Conservation (phyloP, 306 rosid genomes). For the Coriaria nepalensis region DNA sequence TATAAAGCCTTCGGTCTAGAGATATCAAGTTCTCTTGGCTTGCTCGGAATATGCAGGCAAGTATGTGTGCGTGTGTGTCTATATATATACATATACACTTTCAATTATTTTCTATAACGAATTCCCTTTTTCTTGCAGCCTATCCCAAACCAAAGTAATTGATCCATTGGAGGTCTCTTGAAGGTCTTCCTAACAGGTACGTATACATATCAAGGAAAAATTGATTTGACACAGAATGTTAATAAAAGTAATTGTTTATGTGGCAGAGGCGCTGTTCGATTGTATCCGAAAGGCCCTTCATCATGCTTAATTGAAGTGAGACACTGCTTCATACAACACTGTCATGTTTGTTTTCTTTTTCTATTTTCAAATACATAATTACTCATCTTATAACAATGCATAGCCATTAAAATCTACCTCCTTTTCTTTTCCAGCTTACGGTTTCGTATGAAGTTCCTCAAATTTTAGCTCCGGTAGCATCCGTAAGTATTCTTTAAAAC, state of each 20-base stretch:
- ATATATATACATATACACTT: constrained; percentile 6
- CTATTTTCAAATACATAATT: too few relatives aligned
- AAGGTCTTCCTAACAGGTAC: constrained; percentile 93
- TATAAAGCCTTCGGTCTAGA: constrained; percentile 77
- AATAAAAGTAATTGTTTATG: constrained; percentile 16
- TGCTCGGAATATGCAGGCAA: constrained; percentile 94
- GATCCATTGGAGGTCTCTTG: constrained; percentile 90
- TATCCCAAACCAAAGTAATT: constrained; percentile 77
- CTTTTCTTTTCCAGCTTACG: constrained; percentile 49
- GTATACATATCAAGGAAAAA: neutral
- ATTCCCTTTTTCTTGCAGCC: constrained; percentile 51
- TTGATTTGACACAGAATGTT: neutral
- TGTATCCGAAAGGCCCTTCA: constrained; percentile 80
- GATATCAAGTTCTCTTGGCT: constrained; percentile 84
- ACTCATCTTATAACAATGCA: neutral
- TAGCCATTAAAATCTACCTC: constrained; percentile 17
- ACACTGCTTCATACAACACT: constrained; percentile 9
- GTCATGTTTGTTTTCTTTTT: neutral
- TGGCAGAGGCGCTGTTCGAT: constrained; percentile 94
- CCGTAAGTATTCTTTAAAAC: constrained; percentile 35
- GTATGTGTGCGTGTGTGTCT: constrained; percentile 9
- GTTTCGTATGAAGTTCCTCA: constrained; percentile 94
- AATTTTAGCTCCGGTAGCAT: constrained; percentile 76
- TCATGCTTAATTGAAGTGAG: constrained; percentile 81
- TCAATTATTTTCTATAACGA: neutral